Evolutionary conservation across 2,329 filamentous ascomycete genomes (phyloP), one percentile per base, ranked within the genome.

Genomic region (Elsinoe ampelina): DNA sequence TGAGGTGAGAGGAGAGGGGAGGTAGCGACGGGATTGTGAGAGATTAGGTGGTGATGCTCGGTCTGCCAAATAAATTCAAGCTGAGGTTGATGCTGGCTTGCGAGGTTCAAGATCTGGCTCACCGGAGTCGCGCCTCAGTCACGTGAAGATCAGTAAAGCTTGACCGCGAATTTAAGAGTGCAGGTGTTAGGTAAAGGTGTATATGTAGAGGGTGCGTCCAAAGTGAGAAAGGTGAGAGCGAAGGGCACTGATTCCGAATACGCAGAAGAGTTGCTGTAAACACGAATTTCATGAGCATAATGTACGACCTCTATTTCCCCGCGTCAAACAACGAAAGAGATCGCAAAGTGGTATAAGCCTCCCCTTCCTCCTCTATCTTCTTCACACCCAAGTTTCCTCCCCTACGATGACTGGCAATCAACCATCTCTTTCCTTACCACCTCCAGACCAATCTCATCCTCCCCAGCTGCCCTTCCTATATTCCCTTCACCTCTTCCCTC

Each of bases 41-140:
- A 13, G 42, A 5, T 15, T 11, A 22, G 19, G 42, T 17, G 10
- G 36, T 39, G 36, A 39, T n/a, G 36, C 15, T 39, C 4, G 10
- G 2, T 3, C 26, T 22, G 11, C 13, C 41, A 45, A 45, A 45
- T 19, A 45, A 45, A 45, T 45, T 45, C 41, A 45, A 45, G 41
- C 41, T 45, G 41, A 45, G 41, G 41, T 45, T 45, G 41, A 45
- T 22, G 41, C 41, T 45, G 20, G 20, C 41, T 30, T 45, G 41
- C 41, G 19, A 20, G 26, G 20, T 10, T 26, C 17, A 12, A 45
- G 7, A 45, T 45, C 20, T 45, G 7, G 41, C 6, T 26, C 41
- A 45, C 41, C 41, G 41, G 20, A 45, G 20, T 17, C 19, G 12
- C 17, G 19, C 3, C 22, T 45, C 2, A 15, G 2, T 30, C 26